Evolutionary conservation across 179 eudicot genomes (phyloP), one percentile per base, ranked within the genome.

Genomic region (Kewa caespitosa): DNA sequence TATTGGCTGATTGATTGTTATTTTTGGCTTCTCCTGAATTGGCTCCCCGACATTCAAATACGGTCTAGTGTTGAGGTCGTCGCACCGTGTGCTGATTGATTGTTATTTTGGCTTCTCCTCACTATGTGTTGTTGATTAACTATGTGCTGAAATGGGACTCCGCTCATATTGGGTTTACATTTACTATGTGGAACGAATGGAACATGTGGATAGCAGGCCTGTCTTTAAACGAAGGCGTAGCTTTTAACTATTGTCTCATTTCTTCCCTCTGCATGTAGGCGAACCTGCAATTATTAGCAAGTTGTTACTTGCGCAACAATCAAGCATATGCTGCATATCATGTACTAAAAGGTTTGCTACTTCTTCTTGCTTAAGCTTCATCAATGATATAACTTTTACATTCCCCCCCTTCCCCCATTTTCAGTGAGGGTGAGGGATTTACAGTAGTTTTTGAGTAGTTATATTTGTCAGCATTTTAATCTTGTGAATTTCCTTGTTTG

Each of bases 241-340:
- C 33, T 60, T 34, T 48, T 34, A 20, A 38, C 22, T 65, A 23
- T 11, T 64, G 52, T 41, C 39, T 33, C 18, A 39, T 32, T 61
- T 4, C 23, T 69, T 70, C 30, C 57, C 38, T 33, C 48, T 60
- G 50, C 74, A 75, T 85, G 83, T 86, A 96, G 99, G 89, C 82
- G 72, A 90, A 96, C 84, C 79, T 87, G 86, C 97, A 96, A 75
- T 80, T 94, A 76, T 81, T 94, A 78, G 98, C 99, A 64, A 84
- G 79, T 52, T 93, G 99, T 80, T 96, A 91, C 86, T 83, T 96
- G 87, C 94, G 85, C 64, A 90, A 86, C 81, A 86, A 90, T 85
- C 98, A 96, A 87, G 88, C 97, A 59, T 91, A 94, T 79, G 88
- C 94, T 34, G 97, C 98, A n/a, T 91, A 94, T 78, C 92, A 92